A percentile compares a stretch with the other conserved stretches of the same genome.
These are phyloP conservation scores for Nothomitra cinnamomea DNA, from an alignment of 2,329 filamentous ascomycete genomes.

Conservation along the genomic window DNA sequence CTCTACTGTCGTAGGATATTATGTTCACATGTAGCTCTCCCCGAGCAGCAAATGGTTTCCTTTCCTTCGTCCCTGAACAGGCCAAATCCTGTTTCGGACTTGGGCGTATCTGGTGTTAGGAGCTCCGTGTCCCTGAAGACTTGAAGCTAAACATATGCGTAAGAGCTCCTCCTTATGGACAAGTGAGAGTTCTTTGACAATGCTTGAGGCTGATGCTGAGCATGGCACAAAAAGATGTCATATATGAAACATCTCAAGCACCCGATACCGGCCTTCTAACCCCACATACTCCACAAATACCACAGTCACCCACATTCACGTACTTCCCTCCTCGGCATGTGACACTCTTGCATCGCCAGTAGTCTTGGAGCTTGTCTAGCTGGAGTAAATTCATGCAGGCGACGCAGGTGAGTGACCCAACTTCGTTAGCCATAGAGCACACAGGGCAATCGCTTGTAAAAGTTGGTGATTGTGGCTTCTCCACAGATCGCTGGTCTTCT, in stretches of 20 bases:
- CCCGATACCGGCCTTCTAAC: constrained; percentile 14
- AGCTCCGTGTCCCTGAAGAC: too few species aligned
- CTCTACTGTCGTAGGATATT: too few species aligned
- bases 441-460: constrained; percentile 31
- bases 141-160: too few species aligned
- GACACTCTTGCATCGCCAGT: constrained; percentile 46
- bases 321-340: constrained; percentile 41
- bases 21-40: too few species aligned
- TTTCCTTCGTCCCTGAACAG: too few species aligned
- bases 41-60: too few species aligned
- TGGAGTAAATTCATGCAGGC: constrained; percentile 57
- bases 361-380: constrained; percentile 30
- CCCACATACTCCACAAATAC: constrained; percentile 54
- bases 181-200: too few species aligned
- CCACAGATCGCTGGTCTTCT: neutral
- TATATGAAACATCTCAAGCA: neutral
- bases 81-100: too few species aligned
- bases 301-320: constrained; percentile 51
- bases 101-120: too few species aligned
- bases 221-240: too few species aligned
- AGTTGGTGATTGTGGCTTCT: neutral
- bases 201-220: too few species aligned
- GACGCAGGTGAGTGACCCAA: constrained; percentile 39
- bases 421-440: constrained; percentile 51
- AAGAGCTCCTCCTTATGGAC: too few species aligned